A percentile compares a stretch with the other conserved stretches of the same genome.
phyloP scores from a whole-genome alignment of 352 stramenopile species.

The Pythium oligandrum region DNA sequence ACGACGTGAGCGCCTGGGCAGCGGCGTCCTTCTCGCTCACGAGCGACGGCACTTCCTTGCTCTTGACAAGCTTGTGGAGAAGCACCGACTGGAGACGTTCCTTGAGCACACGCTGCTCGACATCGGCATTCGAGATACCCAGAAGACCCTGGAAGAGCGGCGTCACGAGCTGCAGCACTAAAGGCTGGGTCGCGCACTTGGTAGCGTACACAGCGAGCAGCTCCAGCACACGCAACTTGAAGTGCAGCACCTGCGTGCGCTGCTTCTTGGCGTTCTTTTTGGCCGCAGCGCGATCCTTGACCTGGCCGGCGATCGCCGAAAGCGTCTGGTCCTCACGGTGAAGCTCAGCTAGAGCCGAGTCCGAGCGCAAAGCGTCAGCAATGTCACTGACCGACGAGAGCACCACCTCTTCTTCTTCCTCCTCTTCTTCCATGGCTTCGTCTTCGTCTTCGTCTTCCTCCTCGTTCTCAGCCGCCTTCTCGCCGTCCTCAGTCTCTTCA shows the following conservation, averaged over 20 bases:
- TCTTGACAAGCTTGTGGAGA: slow-evolving; percentile 57
- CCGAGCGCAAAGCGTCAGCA: slow-evolving; percentile 57
- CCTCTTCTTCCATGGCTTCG: slow-evolving; percentile 28
- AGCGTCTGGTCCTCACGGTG: slow-evolving; percentile 77
- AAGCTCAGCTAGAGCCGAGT: slow-evolving; percentile 58
- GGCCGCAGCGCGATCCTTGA: slow-evolving; percentile 61
- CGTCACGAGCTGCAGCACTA: slow-evolving; percentile 45
- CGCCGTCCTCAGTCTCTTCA: slow-evolving; percentile 19
- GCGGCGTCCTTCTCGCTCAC: slow-evolving; percentile 10
- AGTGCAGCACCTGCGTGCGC: slow-evolving; percentile 71
- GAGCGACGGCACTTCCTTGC: slow-evolving; percentile 40
- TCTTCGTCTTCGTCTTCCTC: slow-evolving; percentile 41
- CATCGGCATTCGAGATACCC: slow-evolving; percentile 46
- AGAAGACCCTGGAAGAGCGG: slow-evolving; percentile 61
- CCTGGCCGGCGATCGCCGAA: slow-evolving; percentile 73
- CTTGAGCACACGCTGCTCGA: slow-evolving; percentile 67
- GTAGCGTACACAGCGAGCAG: slow-evolving; percentile 68
- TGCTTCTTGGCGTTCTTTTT: slow-evolving; percentile 75
- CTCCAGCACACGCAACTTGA: slow-evolving; percentile 81
- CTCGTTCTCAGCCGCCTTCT: slow-evolving; percentile 22
- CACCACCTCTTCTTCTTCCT: slow-evolving; percentile 56
- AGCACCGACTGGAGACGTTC: slow-evolving; percentile 68
- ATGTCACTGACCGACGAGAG: slow-evolving; percentile 55
- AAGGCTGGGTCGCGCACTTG: slow-evolving; percentile 19
- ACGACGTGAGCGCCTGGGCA: slow-evolving; percentile 24